A percentile compares a stretch with the other conserved stretches of the same genome.
Evolutionary conservation across 371 early-diverging fungal genomes (phyloP).

Genomic region (Mucor lusitanicus): DNA sequence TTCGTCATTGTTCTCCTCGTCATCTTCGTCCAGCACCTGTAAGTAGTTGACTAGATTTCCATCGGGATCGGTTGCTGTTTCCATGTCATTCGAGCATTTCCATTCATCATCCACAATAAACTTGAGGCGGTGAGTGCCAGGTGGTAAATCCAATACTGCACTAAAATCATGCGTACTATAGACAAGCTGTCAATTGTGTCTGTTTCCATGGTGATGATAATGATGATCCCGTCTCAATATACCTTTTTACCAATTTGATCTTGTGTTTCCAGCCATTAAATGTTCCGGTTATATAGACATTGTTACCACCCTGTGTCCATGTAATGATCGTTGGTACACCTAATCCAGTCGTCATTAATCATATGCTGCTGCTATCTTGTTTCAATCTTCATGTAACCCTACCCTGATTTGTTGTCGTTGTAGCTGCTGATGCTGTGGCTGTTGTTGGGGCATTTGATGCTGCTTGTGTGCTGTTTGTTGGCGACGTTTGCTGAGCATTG

Average conservation of each 20-base stretch:
- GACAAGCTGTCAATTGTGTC: background rate
- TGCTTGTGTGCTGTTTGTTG: background rate
- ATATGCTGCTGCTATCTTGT: background rate
- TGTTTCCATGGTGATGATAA: background rate
- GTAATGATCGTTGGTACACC: conserved; percentile 82
- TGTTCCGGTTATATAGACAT: conserved; percentile 94
- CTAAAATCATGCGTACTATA: conserved; percentile 73
- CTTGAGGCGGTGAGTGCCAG: conserved; percentile 93
- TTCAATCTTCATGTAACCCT: background rate
- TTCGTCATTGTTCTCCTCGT: conserved; percentile 50
- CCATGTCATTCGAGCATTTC: conserved; percentile 91
- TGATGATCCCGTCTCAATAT: background rate
- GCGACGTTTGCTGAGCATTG: background rate
- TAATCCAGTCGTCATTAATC: background rate
- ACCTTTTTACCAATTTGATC: conserved; percentile 83
- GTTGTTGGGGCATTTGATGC: background rate
- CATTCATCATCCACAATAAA: conserved; percentile 98
- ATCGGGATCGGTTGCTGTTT: conserved; percentile 90
- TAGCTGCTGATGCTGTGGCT: conserved; percentile 2
- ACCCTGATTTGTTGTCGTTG: conserved; percentile 6
- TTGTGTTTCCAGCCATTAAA: conserved; percentile 97
- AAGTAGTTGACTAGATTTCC: conserved; percentile 96
- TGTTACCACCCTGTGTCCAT: conserved; percentile 88
- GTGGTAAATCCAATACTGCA: conserved; percentile 84
- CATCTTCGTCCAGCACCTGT: conserved; percentile 71